These are phyloP conservation scores for Lactarius evosmus DNA, from an alignment of 768 basidiomycete species.

Conservation along the genomic window DNA sequence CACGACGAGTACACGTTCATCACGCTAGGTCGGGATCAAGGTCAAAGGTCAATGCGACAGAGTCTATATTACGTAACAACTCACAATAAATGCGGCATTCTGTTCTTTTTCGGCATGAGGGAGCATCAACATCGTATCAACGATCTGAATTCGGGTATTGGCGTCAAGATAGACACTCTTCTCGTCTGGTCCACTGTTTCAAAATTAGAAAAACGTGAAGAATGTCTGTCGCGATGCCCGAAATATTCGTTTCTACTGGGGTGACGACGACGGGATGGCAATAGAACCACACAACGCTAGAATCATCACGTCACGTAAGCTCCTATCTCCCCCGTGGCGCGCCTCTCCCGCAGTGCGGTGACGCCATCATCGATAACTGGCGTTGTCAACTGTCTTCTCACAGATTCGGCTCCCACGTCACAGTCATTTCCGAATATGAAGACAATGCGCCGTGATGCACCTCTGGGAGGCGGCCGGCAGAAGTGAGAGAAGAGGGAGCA, in stretches of 20 bases:
- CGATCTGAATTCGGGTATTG: conserved; percentile 74
- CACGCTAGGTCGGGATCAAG: conserved; percentile 46
- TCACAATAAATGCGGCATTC: conserved; percentile 69
- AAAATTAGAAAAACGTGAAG: neutral
- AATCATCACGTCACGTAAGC: conserved; percentile 2
- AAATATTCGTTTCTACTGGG: neutral
- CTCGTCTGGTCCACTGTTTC: conserved; percentile 34
- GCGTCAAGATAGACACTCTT: conserved; percentile 45
- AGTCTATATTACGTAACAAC: conserved; percentile 31
- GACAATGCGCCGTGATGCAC: neutral
- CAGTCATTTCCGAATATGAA: conserved; percentile 22
- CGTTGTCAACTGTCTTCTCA: conserved; percentile 8
- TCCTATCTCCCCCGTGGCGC: conserved; percentile 12
- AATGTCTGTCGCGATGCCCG: neutral
- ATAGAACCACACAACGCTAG: neutral
- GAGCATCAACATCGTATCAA: conserved; percentile 74
- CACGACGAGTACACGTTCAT: conserved; percentile 79
- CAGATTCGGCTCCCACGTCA: conserved; percentile 4
- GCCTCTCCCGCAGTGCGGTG: neutral
- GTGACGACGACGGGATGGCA: neutral
- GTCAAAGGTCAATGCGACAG: neutral
- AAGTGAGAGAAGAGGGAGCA: neutral
- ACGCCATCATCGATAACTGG: conserved; percentile 3
- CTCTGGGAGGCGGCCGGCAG: neutral
- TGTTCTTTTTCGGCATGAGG: conserved; percentile 57